Percentiles rank a stretch among this genome's conserved stretches.
Evolutionary conservation across 2,329 filamentous ascomycete genomes (phyloP).

Genomic region (Sporothrix brasiliensis): DNA sequence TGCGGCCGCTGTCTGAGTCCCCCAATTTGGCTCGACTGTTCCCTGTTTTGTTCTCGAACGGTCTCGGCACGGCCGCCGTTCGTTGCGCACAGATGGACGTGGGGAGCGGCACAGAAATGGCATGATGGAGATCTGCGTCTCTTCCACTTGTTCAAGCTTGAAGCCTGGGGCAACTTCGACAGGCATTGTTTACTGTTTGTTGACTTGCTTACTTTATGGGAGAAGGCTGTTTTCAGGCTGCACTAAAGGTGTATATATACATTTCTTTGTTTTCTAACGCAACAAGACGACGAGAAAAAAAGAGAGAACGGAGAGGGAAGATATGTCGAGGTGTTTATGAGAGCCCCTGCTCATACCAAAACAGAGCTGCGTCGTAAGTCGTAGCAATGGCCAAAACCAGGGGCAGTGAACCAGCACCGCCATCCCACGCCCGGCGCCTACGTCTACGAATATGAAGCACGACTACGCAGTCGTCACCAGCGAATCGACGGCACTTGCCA

Average conservation of each 20-base stretch:
- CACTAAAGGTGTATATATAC: background rate
- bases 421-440: background rate
- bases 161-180: background rate
- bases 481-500: constrained; percentile 6
- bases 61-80: constrained; percentile 17
- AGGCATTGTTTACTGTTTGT: background rate
- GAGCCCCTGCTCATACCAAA: background rate
- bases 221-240: background rate
- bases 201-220: background rate
- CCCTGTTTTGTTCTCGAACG: constrained; percentile 12
- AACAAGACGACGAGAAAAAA: background rate
- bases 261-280: background rate
- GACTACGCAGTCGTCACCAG: background rate
- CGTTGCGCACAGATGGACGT: background rate
- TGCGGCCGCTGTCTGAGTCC: background rate
- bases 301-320: background rate
- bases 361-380: background rate
- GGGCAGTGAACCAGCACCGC: background rate
- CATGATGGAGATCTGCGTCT: constrained; percentile 1
- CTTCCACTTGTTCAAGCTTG: background rate
- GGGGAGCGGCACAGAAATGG: background rate
- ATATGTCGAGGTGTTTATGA: background rate
- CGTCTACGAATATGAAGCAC: background rate
- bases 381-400: background rate
- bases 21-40: background rate